phyloP scores from a whole-genome alignment of 2,329 filamentous ascomycete genomes.

The Sporothrix euskadiensis region DNA sequence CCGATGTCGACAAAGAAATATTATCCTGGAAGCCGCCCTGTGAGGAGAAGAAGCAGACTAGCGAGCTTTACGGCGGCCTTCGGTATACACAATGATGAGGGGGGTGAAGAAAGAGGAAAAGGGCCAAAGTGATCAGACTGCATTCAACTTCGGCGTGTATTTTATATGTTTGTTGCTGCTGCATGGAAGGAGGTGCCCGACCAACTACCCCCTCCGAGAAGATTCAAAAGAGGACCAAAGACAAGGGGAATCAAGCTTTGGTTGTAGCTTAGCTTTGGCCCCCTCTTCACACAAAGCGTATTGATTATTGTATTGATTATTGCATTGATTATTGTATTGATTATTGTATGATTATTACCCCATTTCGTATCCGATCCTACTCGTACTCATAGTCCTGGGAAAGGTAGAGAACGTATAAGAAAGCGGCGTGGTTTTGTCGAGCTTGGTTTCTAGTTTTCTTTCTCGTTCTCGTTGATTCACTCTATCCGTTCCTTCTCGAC shows the following conservation, averaged over 20 bases:
- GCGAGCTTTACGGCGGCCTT: not conserved
- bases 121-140: not conserved
- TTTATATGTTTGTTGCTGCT: not conserved
- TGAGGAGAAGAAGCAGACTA: not conserved
- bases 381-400: not conserved
- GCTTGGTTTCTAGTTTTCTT: not conserved
- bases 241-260: not conserved
- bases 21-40: not conserved
- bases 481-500: not conserved
- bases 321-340: not conserved
- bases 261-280: not conserved
- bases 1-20: not conserved
- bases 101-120: not conserved
- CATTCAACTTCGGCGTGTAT: not conserved
- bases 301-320: not conserved
- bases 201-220: not conserved
- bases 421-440: not conserved
- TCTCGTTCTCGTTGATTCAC: not conserved
- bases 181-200: not conserved
- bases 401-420: not conserved
- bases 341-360: not conserved
- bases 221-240: not conserved
- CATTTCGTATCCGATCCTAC: not conserved
- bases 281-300: not conserved
- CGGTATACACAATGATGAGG: too few species aligned